Base-by-base conservation (phyloP, 345 rosid genomes). In the Camelina hispida region DNA sequence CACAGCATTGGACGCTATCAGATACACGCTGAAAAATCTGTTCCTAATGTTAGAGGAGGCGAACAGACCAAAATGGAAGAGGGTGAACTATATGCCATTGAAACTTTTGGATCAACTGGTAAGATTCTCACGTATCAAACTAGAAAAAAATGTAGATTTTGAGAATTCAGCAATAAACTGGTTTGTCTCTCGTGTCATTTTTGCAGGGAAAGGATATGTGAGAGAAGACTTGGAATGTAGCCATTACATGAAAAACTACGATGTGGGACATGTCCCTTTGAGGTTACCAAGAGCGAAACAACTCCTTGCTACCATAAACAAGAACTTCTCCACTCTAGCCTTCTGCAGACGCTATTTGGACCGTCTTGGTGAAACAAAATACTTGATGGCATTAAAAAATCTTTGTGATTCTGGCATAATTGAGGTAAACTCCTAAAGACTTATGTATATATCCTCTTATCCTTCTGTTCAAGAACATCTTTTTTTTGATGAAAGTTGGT, bases 31-130 rank as follows among this genome's bases (percentile, higher is more conserved):
- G 96, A 90, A 42, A 95, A 95, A 76, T 89, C 94, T 15, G 98
- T 95, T 63, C 99, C 98, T 35, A 86, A 87, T 44, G 94, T 93
- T 66, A 93, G 89, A 85, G 96, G 98, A 66, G 98, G 98, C 22
- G 97, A 90, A 85, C 98, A 93, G 83, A 93, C 93, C 46, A 95
- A 92, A 78, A 90, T 92, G 99, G 98, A 95, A 82, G 98, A 95
- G 87, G 97, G 99, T 20, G 97, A 90, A 87, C 86, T 89, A 79
- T 93, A 82, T 35, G 99, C 97, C 58, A 90, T 90, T 37, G 98
- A 95, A 86, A 93, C 98, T 66, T 95, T 90, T 74, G 97, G 84
- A 65, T 95, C 98, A 18, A 89, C 98, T 37, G 99, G 98, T 95
- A 80, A 62, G 7, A 20, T 40, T 20, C 22, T 14, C 22, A 23